A percentile compares a stretch with the other conserved stretches of the same genome.
Conservation (phyloP, 768 basidiomycete species). For the Kwoniella bestiolae region DNA sequence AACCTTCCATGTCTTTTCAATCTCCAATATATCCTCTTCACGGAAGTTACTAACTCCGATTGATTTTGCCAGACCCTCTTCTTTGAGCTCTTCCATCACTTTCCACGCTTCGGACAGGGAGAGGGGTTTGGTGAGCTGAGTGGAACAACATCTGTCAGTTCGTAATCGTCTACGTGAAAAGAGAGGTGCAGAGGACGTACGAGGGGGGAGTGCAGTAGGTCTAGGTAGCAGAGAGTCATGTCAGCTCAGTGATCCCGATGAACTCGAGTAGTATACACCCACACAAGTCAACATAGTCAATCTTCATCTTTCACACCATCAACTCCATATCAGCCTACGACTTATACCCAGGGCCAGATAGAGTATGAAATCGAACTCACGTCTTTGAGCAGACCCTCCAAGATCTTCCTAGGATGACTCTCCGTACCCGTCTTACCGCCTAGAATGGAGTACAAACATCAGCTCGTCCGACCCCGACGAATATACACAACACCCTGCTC, state of each 20-base stretch:
- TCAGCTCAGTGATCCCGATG: background rate
- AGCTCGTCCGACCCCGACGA: background rate
- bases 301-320: slow-evolving; percentile 9
- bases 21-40: slow-evolving; percentile 52
- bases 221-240: slow-evolving; percentile 46
- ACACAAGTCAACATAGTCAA: slow-evolving; percentile 41
- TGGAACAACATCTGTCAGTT: background rate
- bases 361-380: slow-evolving; percentile 52
- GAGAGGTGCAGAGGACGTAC: slow-evolving; percentile 55
- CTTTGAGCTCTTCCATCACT: slow-evolving; percentile 66
- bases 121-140: slow-evolving; percentile 20
- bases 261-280: slow-evolving; percentile 51
- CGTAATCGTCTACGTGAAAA: background rate
- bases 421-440: slow-evolving; percentile 12
- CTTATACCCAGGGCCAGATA: background rate
- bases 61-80: slow-evolving; percentile 37
- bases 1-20: slow-evolving; percentile 41
- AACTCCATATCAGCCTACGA: no score
- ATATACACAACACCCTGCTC: no score
- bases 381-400: slow-evolving; percentile 64
- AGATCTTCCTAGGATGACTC: slow-evolving; percentile 50
- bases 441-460: background rate
- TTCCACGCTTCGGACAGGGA: slow-evolving; percentile 66
- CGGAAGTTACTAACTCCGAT: slow-evolving; percentile 59
- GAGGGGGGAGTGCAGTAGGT: slow-evolving; percentile 64